Conservation (phyloP, 805 yeast genomes). For the Candida palmyrensis region DNA sequence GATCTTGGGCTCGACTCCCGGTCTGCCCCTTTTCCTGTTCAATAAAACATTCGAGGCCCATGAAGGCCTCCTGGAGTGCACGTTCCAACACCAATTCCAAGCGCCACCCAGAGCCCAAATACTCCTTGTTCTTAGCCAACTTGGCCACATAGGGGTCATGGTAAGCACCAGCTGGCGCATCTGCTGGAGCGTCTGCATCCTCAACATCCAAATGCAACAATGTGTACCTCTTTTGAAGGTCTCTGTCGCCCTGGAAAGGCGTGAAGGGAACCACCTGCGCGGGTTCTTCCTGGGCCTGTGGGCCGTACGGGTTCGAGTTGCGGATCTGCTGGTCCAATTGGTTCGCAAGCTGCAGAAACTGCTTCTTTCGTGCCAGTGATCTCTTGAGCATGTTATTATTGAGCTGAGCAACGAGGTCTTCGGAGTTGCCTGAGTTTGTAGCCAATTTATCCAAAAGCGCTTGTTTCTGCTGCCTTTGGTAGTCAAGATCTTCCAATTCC, state of each 20-base stretch:
- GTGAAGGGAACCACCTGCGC: constrained; percentile 62
- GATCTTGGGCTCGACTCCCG: no score
- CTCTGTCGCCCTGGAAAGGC: constrained; percentile 90
- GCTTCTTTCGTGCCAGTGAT: constrained; percentile 59
- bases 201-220: constrained; percentile 23
- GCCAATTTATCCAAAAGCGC: constrained; percentile 34
- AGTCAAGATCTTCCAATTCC: constrained; percentile 39
- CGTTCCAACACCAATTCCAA: constrained; percentile 65
- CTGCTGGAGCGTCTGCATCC: constrained; percentile 30
- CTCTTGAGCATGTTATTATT: constrained; percentile 46
- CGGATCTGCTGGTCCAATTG: constrained; percentile 43
- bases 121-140: constrained; percentile 56
- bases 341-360: constrained; percentile 53
- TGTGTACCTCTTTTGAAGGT: constrained; percentile 46
- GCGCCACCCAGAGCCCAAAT: constrained; percentile 82
- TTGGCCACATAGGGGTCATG: constrained; percentile 43
- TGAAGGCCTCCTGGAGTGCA: constrained; percentile 81
- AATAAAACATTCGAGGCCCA: constrained; percentile 81
- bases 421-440: constrained; percentile 31
- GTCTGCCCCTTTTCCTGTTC: constrained; percentile 31
- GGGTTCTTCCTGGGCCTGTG: constrained; percentile 20
- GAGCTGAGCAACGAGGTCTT: constrained; percentile 36
- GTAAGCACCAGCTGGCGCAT: constrained; percentile 41
- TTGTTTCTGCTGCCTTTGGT: constrained; percentile 35
- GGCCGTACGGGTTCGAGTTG: constrained; percentile 20